Conservation (phyloP, 2,329 filamentous ascomycete genomes). For the Aspergillus viridinutans region DNA sequence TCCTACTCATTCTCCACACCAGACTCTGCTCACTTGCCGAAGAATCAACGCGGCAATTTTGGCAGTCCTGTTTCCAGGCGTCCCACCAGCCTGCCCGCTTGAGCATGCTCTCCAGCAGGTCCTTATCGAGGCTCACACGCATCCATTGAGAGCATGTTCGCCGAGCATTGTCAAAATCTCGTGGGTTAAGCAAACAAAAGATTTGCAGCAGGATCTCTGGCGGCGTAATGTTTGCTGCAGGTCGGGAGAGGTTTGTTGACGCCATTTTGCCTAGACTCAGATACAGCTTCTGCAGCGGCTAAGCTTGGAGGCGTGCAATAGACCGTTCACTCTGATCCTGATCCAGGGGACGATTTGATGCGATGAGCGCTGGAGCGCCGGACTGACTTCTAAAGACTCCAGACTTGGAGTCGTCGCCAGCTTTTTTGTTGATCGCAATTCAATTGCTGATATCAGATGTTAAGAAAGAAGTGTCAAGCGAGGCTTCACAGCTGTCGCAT, state of each 20-base stretch:
- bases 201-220: constrained; percentile 49
- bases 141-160: constrained; percentile 60
- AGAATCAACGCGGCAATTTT: constrained; percentile 23
- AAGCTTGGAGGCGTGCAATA: not conserved
- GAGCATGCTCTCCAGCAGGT: constrained; percentile 52
- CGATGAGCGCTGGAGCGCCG: not conserved
- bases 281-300: not conserved
- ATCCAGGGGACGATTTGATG: not conserved
- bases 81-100: constrained; percentile 54
- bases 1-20: constrained; percentile 42
- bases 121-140: constrained; percentile 50
- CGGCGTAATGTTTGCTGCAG: constrained; percentile 38
- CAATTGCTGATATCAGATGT: not conserved
- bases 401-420: not conserved
- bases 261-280: not conserved
- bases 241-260: constrained; percentile 10
- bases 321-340: not conserved
- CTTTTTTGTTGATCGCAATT: not conserved
- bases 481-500: not conserved
- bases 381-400: not conserved
- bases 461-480: not conserved
- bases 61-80: constrained; percentile 31
- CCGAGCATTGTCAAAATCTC: constrained; percentile 58
- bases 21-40: constrained; percentile 36
- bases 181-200: constrained; percentile 42